phyloP scores from a whole-genome alignment of 768 basidiomycete genomes.

The Leccinum longicurvipes region DNA sequence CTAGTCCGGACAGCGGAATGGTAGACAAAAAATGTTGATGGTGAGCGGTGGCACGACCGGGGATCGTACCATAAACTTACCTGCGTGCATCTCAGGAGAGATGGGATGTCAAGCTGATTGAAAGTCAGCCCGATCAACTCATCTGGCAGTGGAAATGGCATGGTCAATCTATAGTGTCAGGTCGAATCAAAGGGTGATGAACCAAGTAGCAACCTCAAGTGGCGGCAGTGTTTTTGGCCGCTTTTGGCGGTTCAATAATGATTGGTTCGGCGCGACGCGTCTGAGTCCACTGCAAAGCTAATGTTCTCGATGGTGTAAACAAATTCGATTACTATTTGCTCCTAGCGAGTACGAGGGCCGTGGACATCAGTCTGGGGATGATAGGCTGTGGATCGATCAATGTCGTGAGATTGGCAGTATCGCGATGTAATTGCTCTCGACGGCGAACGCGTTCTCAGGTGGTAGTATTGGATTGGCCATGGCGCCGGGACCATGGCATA shows the following conservation, averaged over 20 bases:
- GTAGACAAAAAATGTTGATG: neutral
- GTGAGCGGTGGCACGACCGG: neutral
- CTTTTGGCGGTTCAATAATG: no score
- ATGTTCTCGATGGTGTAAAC: no score
- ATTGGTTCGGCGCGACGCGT: no score
- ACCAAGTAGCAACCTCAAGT: neutral
- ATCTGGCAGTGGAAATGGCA: constrained; percentile 27
- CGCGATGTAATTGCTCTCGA: neutral
- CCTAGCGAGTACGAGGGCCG: no score
- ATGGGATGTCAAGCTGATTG: constrained; percentile 26
- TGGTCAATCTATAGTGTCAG: no score
- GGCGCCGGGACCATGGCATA: neutral
- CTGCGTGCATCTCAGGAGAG: constrained; percentile 27
- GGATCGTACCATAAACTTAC: constrained; percentile 13
- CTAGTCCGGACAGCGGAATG: constrained; percentile 7
- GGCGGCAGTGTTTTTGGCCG: neutral
- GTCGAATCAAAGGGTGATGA: neutral
- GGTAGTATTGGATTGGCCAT: neutral
- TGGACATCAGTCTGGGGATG: no score
- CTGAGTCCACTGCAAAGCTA: no score
- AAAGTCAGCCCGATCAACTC: constrained; percentile 28
- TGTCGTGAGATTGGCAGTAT: no score
- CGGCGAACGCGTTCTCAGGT: neutral
- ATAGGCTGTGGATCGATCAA: no score
- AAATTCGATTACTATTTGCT: no score